Evolutionary conservation across 257 asterid genomes (phyloP).

Genomic region (Parsonsia alboflavescens): DNA sequence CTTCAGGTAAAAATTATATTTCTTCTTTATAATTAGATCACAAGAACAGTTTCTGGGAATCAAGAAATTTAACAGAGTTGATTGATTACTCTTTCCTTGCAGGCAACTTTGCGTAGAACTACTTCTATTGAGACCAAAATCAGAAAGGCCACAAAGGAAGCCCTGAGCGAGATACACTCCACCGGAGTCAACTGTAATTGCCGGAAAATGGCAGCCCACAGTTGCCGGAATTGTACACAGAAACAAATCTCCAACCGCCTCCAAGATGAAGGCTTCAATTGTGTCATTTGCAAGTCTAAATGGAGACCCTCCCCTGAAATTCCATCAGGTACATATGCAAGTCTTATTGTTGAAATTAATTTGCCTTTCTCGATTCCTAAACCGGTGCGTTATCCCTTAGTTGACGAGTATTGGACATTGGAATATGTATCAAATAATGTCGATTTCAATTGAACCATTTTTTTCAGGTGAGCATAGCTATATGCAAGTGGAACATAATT

Average conservation of each 20-base stretch:
- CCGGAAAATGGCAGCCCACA: slow-evolving; percentile 17
- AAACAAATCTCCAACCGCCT: slow-evolving; percentile 26
- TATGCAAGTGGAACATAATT: slow-evolving; percentile 25
- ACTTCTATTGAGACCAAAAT: slow-evolving; percentile 27
- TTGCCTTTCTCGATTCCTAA: too few relatives aligned
- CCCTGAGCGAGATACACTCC: slow-evolving; percentile 25
- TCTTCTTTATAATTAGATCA: not conserved
- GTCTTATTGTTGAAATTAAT: too few relatives aligned
- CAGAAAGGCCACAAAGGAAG: slow-evolving; percentile 34
- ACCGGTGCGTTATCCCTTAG: too few relatives aligned
- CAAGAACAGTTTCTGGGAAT: not conserved
- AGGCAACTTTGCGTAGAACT: slow-evolving; percentile 35
- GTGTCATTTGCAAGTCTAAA: slow-evolving; percentile 32
- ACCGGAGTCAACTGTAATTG: slow-evolving; percentile 23
- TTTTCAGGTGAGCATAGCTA: slow-evolving; percentile 34
- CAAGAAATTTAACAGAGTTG: not conserved
- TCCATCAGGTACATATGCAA: slow-evolving; percentile 28
- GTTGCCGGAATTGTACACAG: slow-evolving; percentile 30
- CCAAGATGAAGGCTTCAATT: slow-evolving; percentile 23
- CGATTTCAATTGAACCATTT: not conserved
- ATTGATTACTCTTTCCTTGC: not conserved
- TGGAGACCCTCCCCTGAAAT: slow-evolving; percentile 32
- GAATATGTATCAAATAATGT: too few relatives aligned
- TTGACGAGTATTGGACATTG: too few relatives aligned
- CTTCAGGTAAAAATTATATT: slow-evolving; percentile 15